Conservation (phyloP, 805 yeast genomes). For the Wickerhamiella vanderwaltii region DNA sequence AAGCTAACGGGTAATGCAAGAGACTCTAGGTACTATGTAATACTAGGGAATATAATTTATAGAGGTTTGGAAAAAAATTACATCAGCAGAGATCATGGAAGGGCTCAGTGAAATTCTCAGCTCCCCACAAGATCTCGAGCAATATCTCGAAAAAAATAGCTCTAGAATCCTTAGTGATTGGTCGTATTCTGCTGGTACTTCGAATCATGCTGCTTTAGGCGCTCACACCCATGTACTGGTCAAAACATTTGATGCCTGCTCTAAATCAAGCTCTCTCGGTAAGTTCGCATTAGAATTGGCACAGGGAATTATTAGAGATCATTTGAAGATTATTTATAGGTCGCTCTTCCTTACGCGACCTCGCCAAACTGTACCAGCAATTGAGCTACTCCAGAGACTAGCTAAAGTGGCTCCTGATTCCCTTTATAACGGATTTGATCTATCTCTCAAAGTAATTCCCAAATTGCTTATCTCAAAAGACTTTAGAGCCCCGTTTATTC, state of each 20-base stretch:
- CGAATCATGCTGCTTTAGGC: constrained; percentile 18
- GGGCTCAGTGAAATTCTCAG: constrained; percentile 1
- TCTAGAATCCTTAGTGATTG: constrained; percentile 19
- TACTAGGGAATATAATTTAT: no score
- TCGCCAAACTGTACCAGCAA: constrained; percentile 45
- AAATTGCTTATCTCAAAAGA: constrained; percentile 43
- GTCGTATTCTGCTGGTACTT: constrained; percentile 21
- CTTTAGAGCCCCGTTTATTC: constrained; percentile 50
- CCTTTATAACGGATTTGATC: constrained; percentile 55
- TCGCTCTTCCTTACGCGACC: constrained; percentile 49
- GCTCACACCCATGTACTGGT: constrained; percentile 17
- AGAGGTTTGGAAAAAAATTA: no score
- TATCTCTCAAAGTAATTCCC: constrained; percentile 47
- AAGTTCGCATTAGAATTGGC: constrained; percentile 28
- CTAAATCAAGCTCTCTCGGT: constrained; percentile 1
- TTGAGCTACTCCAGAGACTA: constrained; percentile 45
- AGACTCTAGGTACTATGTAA: no score
- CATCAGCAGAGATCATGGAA: background rate
- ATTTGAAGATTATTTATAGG: constrained; percentile 54
- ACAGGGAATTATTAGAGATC: constrained; percentile 41
- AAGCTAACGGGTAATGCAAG: no score
- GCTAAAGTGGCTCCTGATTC: constrained; percentile 42
- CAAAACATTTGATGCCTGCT: constrained; percentile 11
- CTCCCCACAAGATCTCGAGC: background rate
- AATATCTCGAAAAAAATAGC: constrained; percentile 3